Evolutionary conservation across 192 early-diverging fungal species (phyloP).

Genomic region (Thamnidium elegans): DNA sequence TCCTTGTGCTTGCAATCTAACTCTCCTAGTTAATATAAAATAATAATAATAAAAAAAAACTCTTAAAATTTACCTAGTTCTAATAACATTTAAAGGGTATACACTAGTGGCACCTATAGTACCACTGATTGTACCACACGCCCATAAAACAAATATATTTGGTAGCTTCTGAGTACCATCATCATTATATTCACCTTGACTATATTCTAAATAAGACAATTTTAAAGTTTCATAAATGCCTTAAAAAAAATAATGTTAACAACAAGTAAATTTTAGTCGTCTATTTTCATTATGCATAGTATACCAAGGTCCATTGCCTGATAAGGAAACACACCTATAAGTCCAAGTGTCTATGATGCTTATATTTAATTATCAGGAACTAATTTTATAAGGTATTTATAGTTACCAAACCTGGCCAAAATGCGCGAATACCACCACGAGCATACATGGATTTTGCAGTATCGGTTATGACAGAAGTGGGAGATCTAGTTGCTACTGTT

Average conservation of each 20-base stretch:
- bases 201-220: slow-evolving; percentile 45
- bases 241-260: slow-evolving; percentile 16
- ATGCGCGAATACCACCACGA: slow-evolving; percentile 56
- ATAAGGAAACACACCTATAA: slow-evolving; percentile 75
- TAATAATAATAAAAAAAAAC: slow-evolving; percentile 6
- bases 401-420: slow-evolving; percentile 50
- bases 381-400: too few species aligned
- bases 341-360: slow-evolving; percentile 25
- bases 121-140: slow-evolving; percentile 61
- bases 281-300: not conserved
- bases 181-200: slow-evolving; percentile 33
- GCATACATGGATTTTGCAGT: slow-evolving; percentile 60
- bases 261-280: not conserved
- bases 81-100: slow-evolving; percentile 64
- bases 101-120: slow-evolving; percentile 60
- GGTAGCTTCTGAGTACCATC: slow-evolving; percentile 37
- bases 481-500: not conserved
- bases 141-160: slow-evolving; percentile 49
- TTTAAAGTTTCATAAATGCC: slow-evolving; percentile 73
- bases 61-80: slow-evolving; percentile 56
- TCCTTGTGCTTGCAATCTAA: slow-evolving; percentile 76
- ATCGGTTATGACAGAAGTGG: slow-evolving; percentile 30
- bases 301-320: slow-evolving; percentile 59
- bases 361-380: not conserved
- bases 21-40: not conserved